Evolutionary conservation across 805 yeast genomes (phyloP), one percentile per base, ranked within the genome.

Genomic region (Ogataea sp.): DNA sequence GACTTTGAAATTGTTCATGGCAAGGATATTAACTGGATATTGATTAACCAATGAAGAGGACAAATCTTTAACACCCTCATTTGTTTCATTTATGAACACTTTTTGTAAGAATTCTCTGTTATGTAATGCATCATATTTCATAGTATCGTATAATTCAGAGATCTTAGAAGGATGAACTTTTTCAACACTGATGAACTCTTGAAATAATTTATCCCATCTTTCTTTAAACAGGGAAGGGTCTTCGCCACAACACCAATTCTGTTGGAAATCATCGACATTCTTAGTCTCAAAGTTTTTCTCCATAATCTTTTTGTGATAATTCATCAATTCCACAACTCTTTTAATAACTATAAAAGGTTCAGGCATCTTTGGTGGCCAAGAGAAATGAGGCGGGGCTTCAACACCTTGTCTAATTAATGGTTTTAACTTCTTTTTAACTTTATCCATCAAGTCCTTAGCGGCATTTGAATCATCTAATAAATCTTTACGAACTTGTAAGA

Each of bases 361-460:
- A 0, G 98, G 97, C 85, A 93, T 88, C 56, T 87, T 87, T 16
- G 93, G 85, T 1, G 99, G 98, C 99, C 99, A 93, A 0, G 98
- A 85, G 61, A 93, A 93, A 55, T 93, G 96, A 1, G 94, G 84
- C 15, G 98, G 97, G 0, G 97, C 96, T 51, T 87, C 95, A 40
- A 87, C 85, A 2, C 98, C 98, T 60, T 89, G 93, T 62, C 99
- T 76, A 39, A 93, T 67, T 53, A 93, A 68, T 1, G 97, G 97
- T 62, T 93, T 93, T 55, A 93, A 71, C 67, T 89, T 87, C 76
- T 93, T 93, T 62, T 93, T 93, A 29, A 93, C 99, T 55, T 88
- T 85, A 55, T 93, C 99, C 97, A 90, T 93, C 37, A 87, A 68
- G 57, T 87, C 97, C 56, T 93, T 93, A 2, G 99, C 99, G 1